phyloP scores from a whole-genome alignment of 768 basidiomycete species.

The Phaeotremella fagi region DNA sequence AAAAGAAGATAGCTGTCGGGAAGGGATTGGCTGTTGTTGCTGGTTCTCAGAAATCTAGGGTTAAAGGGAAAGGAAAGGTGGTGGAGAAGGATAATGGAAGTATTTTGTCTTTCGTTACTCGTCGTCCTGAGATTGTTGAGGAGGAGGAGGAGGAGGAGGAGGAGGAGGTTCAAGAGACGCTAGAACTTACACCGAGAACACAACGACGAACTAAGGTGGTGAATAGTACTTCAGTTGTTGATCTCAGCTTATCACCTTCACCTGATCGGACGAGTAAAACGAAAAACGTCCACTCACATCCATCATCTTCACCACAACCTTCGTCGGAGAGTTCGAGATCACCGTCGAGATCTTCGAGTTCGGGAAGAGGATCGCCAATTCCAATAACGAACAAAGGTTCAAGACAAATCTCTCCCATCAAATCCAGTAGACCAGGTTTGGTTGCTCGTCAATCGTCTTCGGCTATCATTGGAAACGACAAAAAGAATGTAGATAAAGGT shows the following conservation, averaged over 20 bases:
- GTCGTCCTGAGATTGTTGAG: not conserved
- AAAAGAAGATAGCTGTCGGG: conserved; percentile 48
- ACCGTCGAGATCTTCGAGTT: conserved; percentile 5
- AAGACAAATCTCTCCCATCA: too few relatives aligned
- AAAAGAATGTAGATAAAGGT: not conserved
- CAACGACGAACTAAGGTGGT: not conserved
- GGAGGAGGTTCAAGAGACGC: conserved; percentile 7
- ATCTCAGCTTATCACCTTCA: conserved; percentile 1
- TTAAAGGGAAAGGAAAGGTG: not conserved
- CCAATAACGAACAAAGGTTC: too few relatives aligned
- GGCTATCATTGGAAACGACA: not conserved
- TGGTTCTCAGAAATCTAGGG: not conserved
- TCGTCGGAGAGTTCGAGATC: conserved; percentile 9
- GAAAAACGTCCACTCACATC: not conserved
- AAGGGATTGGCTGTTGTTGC: too few relatives aligned
- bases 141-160: conserved; percentile 9
- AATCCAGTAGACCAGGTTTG: too few relatives aligned
- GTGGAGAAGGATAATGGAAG: conserved; percentile 3
- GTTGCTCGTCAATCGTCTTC: not conserved
- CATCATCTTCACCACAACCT: not conserved
- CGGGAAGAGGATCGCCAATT: too few relatives aligned
- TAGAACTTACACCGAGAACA: not conserved
- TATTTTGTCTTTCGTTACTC: conserved; percentile 14
- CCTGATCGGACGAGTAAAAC: not conserved
- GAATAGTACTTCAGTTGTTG: not conserved